Conservation (phyloP, 768 basidiomycete species). For the Cystofilobasidium bisporidii region DNA sequence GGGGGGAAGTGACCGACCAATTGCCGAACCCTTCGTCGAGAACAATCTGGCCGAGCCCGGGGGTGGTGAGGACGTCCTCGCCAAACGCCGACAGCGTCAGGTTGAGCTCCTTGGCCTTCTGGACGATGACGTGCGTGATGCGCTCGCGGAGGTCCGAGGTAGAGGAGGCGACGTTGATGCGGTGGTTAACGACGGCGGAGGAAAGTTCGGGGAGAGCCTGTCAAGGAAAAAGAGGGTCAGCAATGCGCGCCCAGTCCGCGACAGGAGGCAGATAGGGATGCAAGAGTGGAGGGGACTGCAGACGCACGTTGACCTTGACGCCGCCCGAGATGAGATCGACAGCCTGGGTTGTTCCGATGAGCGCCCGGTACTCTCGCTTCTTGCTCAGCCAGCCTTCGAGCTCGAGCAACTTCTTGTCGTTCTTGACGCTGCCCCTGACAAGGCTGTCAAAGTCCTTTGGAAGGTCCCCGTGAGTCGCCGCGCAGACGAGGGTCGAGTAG, state of each 20-base stretch:
- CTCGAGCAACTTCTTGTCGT: constrained; percentile 9
- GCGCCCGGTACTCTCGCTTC: not conserved
- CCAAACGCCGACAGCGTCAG: constrained; percentile 35
- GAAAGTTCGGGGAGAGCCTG: constrained; percentile 33
- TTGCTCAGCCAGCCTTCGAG: not conserved
- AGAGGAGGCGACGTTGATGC: constrained; percentile 36
- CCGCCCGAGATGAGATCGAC: constrained; percentile 30
- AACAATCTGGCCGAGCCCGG: constrained; percentile 29
- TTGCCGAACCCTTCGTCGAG: constrained; percentile 32
- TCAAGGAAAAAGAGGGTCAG: not conserved
- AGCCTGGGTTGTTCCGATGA: constrained; percentile 14
- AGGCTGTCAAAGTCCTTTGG: not conserved
- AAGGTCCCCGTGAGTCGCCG: constrained; percentile 46
- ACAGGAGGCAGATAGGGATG: too few species aligned
- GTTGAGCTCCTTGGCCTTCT: constrained; percentile 33
- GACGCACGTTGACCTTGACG: constrained; percentile 33
- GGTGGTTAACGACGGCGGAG: constrained; percentile 36
- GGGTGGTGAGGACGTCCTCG: constrained; percentile 26
- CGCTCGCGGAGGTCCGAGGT: constrained; percentile 33
- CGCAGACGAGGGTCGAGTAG: constrained; percentile 56
- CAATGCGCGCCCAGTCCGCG: too few species aligned
- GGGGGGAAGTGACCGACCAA: constrained; percentile 26
- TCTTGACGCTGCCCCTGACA: not conserved
- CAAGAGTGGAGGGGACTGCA: not conserved
- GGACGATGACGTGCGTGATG: constrained; percentile 28